phyloP scores from a whole-genome alignment of 2,329 filamentous ascomycete genomes.

The Arthrobotrys conoides region DNA sequence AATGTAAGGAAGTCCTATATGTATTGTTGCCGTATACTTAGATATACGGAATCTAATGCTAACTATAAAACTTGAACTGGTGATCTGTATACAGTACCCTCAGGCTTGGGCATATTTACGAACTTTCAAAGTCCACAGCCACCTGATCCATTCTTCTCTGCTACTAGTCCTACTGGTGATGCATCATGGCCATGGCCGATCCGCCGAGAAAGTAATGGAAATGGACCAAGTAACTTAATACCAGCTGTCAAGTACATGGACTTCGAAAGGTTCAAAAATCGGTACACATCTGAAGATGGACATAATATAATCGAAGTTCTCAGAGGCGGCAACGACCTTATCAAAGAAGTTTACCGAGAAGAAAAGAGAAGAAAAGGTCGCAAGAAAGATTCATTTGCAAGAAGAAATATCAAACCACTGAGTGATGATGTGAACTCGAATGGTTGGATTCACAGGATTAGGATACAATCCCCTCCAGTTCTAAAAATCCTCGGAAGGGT shows the following conservation, averaged over 20 bases:
- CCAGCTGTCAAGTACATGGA: conserved; percentile 68
- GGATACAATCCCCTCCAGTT: conserved; percentile 68
- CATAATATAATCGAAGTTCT: conserved; percentile 68
- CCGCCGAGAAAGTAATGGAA: neutral
- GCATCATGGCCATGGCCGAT: conserved; percentile 1
- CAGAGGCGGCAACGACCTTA: conserved; percentile 66
- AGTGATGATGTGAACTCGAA: conserved; percentile 62
- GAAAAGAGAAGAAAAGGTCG: conserved; percentile 67
- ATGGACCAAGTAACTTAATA: conserved; percentile 62
- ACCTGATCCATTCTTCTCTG: conserved; percentile 5
- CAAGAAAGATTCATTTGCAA: conserved; percentile 66
- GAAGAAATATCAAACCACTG: conserved; percentile 62
- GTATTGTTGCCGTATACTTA: neutral
- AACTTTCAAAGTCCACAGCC: conserved; percentile 7
- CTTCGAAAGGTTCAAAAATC: conserved; percentile 69
- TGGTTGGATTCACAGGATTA: conserved; percentile 66
- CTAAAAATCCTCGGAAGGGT: conserved; percentile 67
- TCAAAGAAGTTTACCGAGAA: conserved; percentile 68
- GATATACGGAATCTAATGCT: neutral
- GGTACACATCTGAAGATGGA: conserved; percentile 66
- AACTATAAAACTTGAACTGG: neutral
- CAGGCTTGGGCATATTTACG: conserved; percentile 7
- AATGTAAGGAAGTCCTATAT: neutral
- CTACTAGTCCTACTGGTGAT: neutral
- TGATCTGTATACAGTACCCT: neutral